Evolutionary conservation across 345 rosid species (phyloP).

Genomic region (Citrus australasica): DNA sequence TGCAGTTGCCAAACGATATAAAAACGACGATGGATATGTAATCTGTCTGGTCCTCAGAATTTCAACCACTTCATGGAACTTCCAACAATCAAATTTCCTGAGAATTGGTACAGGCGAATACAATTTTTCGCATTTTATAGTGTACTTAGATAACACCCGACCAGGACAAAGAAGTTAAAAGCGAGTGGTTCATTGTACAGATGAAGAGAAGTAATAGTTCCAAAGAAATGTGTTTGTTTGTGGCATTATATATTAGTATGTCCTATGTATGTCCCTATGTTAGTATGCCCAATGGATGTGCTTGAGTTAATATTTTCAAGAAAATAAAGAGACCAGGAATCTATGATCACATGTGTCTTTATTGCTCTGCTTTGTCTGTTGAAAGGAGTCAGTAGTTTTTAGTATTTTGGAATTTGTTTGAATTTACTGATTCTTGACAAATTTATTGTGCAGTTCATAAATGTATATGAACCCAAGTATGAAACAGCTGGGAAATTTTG

Average conservation of each 20-base stretch:
- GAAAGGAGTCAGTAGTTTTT: not conserved
- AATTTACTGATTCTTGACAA: constrained; percentile 7
- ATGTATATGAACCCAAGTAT: constrained; percentile 78
- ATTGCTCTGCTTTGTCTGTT: not conserved
- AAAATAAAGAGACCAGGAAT: not conserved
- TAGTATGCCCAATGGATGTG: not conserved
- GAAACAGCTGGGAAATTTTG: constrained; percentile 94
- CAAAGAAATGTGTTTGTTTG: not conserved
- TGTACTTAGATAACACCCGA: not conserved
- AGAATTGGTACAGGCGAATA: not conserved
- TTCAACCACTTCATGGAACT: not conserved
- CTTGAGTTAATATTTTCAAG: constrained; percentile 3
- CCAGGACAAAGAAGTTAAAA: not conserved
- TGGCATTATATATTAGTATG: not conserved
- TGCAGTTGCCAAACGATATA: not conserved
- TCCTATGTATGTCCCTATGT: not conserved
- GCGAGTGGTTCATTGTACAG: not conserved
- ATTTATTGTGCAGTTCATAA: constrained; percentile 60
- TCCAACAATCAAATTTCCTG: not conserved
- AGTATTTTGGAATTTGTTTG: constrained; percentile 1
- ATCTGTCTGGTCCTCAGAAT: not conserved
- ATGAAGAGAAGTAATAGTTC: not conserved
- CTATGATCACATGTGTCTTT: not conserved
- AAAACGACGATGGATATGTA: not conserved
- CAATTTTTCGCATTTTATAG: too few species aligned